Conservation (phyloP, 2,329 filamentous ascomycete species). For the Trichoderma cornu-damae region DNA sequence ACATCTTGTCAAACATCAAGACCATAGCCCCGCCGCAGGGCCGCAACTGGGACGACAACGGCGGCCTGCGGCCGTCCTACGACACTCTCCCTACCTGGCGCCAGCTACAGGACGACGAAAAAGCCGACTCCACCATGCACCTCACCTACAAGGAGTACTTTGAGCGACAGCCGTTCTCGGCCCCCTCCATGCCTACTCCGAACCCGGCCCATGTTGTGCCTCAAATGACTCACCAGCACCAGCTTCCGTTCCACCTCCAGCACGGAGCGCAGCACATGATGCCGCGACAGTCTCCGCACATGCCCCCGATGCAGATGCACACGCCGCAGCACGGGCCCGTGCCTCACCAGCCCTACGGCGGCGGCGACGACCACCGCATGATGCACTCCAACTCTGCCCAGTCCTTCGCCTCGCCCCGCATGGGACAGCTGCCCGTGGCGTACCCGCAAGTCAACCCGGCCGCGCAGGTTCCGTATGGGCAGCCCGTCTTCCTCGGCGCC, state of each 20-base stretch:
- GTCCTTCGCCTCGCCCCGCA: conserved; percentile 78
- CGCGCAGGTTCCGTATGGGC: conserved; percentile 64
- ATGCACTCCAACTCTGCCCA: conserved; percentile 78
- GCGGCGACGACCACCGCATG: conserved; percentile 82
- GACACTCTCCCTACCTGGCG: conserved; percentile 84
- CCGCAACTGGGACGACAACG: conserved; percentile 67
- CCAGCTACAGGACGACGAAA: conserved; percentile 65
- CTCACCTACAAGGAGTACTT: conserved; percentile 74
- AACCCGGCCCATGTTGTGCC: conserved; percentile 64
- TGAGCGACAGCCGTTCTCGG: conserved; percentile 57
- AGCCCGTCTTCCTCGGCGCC: conserved; percentile 67
- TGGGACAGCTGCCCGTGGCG: conserved; percentile 63
- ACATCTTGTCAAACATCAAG: conserved; percentile 51
- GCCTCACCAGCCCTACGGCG: conserved; percentile 62
- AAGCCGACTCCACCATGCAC: conserved; percentile 57
- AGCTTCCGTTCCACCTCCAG: conserved; percentile 77
- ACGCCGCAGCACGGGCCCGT: conserved; percentile 65
- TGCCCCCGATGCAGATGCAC: conserved; percentile 72
- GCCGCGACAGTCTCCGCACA: conserved; percentile 66
- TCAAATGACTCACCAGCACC: conserved; percentile 75
- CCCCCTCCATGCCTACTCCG: conserved; percentile 59
- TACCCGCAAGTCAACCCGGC: conserved; percentile 67
- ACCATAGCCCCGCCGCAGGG: conserved; percentile 48
- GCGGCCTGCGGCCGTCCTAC: conserved; percentile 77
- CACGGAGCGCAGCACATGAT: conserved; percentile 64